Evolutionary conservation across 441 rosid genomes (phyloP), one percentile per base, ranked within the genome.

Genomic region (Adansonia madagascariensis): DNA sequence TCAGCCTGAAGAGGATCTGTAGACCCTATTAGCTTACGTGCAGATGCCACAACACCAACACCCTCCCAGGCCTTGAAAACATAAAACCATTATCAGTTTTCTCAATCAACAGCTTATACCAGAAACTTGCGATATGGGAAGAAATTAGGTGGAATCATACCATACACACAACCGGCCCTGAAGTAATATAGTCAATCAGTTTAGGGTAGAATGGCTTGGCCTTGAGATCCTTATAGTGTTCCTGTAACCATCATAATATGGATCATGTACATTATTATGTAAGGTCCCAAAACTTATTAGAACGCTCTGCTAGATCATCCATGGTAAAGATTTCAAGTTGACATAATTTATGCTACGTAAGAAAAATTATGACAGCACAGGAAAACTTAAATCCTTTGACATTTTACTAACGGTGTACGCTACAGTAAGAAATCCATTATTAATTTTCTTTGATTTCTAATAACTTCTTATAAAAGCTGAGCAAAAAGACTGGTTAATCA

Each of bases 1-100:
- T 95, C 98, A 80, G 99, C 98, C 83, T 91, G 89, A 82, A 93
- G 98, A 78, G 99, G 98, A 86, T 95, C 86, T 7, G 99, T 93
- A 15, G 94, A 83, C 64, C 99, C 99, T 57, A 95, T 95, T 24
- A 95, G 80, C 83, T 93, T 95, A 52, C 99, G 91, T 53, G 97
- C 96, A 1, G 99, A 93, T 73, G 97, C 98, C 63, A 95, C 99
- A 72, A 91, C 91, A 68, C 99, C 97, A 77, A 89, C 91, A 78
- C 98, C 99, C 86, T 95, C 94, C 99, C 98, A 95, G 71, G 92
- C 97, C 99, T 95, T 67, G 64, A 27, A 44, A 78, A 84, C 39
- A 31, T 65, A 71, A 65, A 60, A 80, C 24, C 53, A 71, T 8
- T 53, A 69, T 52, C 75, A 75, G 52, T 50, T 55, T 31, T 71